Evolutionary conservation across 208 protist genomes (phyloP), one percentile per base, ranked within the genome.

Genomic region (Endotrypanum monterogeii): DNA sequence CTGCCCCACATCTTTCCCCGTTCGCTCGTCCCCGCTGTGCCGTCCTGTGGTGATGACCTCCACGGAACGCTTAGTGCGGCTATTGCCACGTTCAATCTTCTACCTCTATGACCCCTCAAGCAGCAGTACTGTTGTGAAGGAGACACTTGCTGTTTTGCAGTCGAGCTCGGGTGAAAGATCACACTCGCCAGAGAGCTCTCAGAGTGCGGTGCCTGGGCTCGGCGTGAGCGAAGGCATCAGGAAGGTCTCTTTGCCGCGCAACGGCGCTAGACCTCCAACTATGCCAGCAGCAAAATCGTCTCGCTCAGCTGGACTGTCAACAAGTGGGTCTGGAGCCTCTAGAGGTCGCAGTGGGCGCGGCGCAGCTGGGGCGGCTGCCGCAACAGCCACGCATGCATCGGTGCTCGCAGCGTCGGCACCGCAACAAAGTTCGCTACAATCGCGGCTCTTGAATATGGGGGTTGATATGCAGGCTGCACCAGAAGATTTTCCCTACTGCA

Each of bases 101-200:
- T 81, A 74, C 62, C 46, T 85, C 4, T 82, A 83, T 70, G 66
- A 67, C 30, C 68, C 46, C 6, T 57, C 68, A 6, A 23, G 58
- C 9, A 79, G 41, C 39, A 70, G 73, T 54, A 55, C 61, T 2
- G 54, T 51, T 2, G 73, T 75, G 9, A 58, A 79, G n/a, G 54
- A 50, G 46, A 72, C 69, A 3, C 74, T 81, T 9, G 70, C 37
- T 20, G 74, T 51, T 32, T 41, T 80, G 63, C 70, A 80, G 28
- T n/a, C 41, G 2, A 56, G 72, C 18, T 66, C 54, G 9, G n/a
- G 37, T 18, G 16, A 55, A 35, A 67, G 46, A 18, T 30, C 48
- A 32, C 57, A 37, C 18, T 57, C 51, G 6, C 37, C 48, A 23
- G 69, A 50, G 28, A 69, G 18, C 3, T 65, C 70, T 20, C 37